A percentile compares a stretch with the other conserved stretches of the same genome.
These are phyloP conservation scores for Sanghuangporus baumii DNA, from an alignment of 1,284 basidiomycete species.

Conservation along the genomic window DNA sequence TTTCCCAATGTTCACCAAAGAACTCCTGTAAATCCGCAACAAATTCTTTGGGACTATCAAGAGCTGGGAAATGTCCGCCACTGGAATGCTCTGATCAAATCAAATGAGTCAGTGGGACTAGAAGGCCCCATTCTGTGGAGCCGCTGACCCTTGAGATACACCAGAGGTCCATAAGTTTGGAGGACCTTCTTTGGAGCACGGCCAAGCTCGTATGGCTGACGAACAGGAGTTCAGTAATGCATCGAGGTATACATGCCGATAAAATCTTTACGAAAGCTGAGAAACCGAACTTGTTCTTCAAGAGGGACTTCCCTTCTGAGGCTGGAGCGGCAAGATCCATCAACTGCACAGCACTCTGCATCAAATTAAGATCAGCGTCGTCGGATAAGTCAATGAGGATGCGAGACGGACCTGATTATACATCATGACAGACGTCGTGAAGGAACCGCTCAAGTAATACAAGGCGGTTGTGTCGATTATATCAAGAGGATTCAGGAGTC, in stretches of 20 bases:
- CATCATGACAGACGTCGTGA: constrained; percentile 22
- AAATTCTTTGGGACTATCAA: constrained; percentile 11
- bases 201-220: constrained; percentile 21
- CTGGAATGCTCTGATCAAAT: constrained; percentile 3
- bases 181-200: constrained; percentile 13
- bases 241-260: background rate
- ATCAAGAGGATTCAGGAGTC: constrained; percentile 16
- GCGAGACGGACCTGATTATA: constrained; percentile 18
- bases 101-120: background rate
- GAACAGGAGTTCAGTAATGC: background rate
- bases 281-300: constrained; percentile 20
- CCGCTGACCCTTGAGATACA: constrained; percentile 18
- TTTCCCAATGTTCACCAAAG: constrained; percentile 8
- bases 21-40: constrained; percentile 12
- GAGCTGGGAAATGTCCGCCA: constrained; percentile 17
- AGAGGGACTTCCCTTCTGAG: constrained; percentile 4
- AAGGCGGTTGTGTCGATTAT: constrained; percentile 21
- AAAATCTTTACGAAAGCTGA: constrained; percentile 18
- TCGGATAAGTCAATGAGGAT: background rate
- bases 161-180: constrained; percentile 11
- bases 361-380: background rate
- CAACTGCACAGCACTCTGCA: background rate
- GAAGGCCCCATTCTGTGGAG: background rate
- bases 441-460: constrained; percentile 22
- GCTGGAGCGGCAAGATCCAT: background rate